Evolutionary conservation across 1,139 yeast genomes (phyloP), one percentile per base, ranked within the genome.

Genomic region (Zygoascus meyerae): DNA sequence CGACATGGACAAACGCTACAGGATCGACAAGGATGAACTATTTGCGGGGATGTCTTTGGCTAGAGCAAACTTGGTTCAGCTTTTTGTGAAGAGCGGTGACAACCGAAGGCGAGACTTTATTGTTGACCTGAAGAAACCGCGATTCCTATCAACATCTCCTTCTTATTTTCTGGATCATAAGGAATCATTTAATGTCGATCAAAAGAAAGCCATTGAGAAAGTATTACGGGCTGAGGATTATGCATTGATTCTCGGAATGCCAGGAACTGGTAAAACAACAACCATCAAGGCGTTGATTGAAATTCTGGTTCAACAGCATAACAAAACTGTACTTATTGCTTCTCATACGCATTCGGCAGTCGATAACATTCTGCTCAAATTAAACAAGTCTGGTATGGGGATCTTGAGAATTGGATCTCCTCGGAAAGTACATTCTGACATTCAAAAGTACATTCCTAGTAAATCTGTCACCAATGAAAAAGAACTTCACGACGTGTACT

Each of bases 231-330:
- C 95, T 0, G 66, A 81, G 44, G 95, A 90, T 61, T 92, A 86
- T 61, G 72, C 92, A 2, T 70, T 92, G 54, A 77, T 92, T 31
- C 68, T 90, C 48, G 99, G 99, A 1, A 92, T 94, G 98, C 98
- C 98, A 0, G 99, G 99, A 1, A 92, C 98, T 0, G 99, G 99
- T 12, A 92, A 94, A 61, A 92, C 98, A 0, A 90, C 97, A 0
- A 84, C 90, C 0, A 86, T 92, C 50, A 86, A 95, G 0, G 81
- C 83, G 41, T 63, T 92, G 12, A 83, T 90, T 40, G 72, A 75
- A 49, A 67, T 75, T 34, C 65, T 92, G 32, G 84, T 83, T 0
- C 64, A 65, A 1, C 51, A 48, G 36, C 73, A 73, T 33, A 80
- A 79, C 1, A 84, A 85, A 57, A 71, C 86, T 0, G 83, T 92